Percentiles rank a stretch among this genome's conserved stretches.
Evolutionary conservation across 1,284 basidiomycete genomes (phyloP).

Genomic region (Melampsora larici-populina): DNA sequence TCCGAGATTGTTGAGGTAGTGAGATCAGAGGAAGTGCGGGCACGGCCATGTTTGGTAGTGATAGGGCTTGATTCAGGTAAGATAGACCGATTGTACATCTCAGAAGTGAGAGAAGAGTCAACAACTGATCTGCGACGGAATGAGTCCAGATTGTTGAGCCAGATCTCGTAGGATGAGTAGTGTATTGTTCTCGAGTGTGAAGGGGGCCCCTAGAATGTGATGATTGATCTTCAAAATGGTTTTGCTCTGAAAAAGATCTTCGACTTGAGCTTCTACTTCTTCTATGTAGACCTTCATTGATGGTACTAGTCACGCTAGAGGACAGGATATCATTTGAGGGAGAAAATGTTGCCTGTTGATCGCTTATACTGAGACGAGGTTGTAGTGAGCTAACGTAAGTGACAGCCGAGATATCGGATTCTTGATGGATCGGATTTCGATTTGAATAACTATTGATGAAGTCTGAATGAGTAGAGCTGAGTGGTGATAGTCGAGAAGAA

Average conservation of each 20-base stretch:
- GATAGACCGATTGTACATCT: constrained; percentile 3
- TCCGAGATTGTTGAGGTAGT: background rate
- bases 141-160: no score
- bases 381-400: background rate
- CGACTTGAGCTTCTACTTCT: constrained; percentile 6
- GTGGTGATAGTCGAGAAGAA: background rate
- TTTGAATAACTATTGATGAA: background rate
- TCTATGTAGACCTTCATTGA: constrained; percentile 6
- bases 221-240: background rate
- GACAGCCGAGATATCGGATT: background rate
- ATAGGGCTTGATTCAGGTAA: background rate
- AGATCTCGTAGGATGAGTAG: background rate
- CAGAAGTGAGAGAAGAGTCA: background rate
- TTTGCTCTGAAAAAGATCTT: background rate
- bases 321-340: background rate
- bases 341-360: background rate
- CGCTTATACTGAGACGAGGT: background rate
- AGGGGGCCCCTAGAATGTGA: background rate
- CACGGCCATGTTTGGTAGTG: background rate
- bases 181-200: background rate
- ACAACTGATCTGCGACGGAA: background rate
- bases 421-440: background rate
- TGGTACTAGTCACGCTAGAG: background rate
- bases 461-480: background rate
- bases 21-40: background rate